phyloP scores from a whole-genome alignment of 176 grass and related monocot genomes.

The Carex cristatella region DNA sequence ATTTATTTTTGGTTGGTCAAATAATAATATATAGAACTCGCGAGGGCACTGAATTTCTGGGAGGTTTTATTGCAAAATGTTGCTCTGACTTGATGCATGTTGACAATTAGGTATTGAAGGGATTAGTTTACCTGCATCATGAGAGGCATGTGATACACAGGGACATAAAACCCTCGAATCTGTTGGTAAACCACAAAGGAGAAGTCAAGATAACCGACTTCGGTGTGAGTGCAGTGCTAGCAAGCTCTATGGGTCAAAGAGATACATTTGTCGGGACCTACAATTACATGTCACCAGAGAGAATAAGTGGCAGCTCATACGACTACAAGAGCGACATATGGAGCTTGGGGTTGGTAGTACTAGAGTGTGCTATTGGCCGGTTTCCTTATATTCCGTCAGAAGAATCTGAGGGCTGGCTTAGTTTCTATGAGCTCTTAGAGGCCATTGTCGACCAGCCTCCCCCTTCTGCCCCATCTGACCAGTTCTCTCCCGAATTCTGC shows the following conservation, averaged over 20 bases:
- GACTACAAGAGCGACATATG: conserved; percentile 98
- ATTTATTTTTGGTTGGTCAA: neutral
- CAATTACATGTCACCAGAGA: conserved; percentile 93
- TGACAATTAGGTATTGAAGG: conserved; percentile 78
- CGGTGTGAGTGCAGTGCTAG: conserved; percentile 83
- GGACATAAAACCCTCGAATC: conserved; percentile 92
- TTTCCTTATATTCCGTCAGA: conserved; percentile 88
- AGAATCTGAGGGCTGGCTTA: conserved; percentile 61
- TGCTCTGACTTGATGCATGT: conserved; percentile 4
- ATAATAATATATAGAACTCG: neutral
- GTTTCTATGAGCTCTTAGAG: conserved; percentile 93
- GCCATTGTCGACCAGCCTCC: conserved; percentile 95
- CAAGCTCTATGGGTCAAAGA: conserved; percentile 82
- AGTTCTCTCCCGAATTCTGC: conserved; percentile 93
- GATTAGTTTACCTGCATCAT: conserved; percentile 87
- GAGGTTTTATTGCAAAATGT: neutral
- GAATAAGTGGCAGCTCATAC: conserved; percentile 89
- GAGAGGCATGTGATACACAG: conserved; percentile 96
- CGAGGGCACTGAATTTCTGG: neutral
- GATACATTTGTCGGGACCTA: conserved; percentile 97
- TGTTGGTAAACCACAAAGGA: conserved; percentile 88
- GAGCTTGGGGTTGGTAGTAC: conserved; percentile 93
- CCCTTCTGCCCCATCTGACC: conserved; percentile 77
- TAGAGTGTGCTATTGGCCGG: conserved; percentile 84
- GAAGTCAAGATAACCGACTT: conserved; percentile 98